Evolutionary conservation across 2,329 filamentous ascomycete species (phyloP).

Genomic region (Penicillium sp.): DNA sequence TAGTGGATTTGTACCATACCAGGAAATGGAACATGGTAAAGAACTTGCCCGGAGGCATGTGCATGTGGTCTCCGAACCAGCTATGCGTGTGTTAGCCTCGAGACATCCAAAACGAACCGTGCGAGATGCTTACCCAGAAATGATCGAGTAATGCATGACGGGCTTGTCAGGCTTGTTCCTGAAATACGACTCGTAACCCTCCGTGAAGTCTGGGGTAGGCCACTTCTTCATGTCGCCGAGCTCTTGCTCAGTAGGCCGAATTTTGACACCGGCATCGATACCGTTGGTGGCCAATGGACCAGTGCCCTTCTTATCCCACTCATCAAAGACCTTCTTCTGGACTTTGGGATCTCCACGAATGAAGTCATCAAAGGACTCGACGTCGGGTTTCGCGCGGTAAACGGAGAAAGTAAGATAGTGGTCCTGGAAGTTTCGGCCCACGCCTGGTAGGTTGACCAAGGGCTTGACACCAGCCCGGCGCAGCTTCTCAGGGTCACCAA

Average conservation of each 20-base stretch:
- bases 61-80: slow-evolving; percentile 44
- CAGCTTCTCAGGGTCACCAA: slow-evolving; percentile 65
- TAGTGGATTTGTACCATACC: slow-evolving; percentile 12
- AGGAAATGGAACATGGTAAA: slow-evolving; percentile 79
- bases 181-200: slow-evolving; percentile 73
- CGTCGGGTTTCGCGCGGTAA: slow-evolving; percentile 63
- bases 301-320: slow-evolving; percentile 72
- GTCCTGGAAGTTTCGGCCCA: slow-evolving; percentile 69
- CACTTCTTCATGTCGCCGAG: slow-evolving; percentile 60
- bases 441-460: slow-evolving; percentile 61
- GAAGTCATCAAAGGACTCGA: slow-evolving; percentile 74
- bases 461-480: slow-evolving; percentile 59
- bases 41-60: slow-evolving; percentile 66
- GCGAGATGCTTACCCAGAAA: slow-evolving; percentile 46
- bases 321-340: slow-evolving; percentile 64
- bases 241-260: slow-evolving; percentile 61
- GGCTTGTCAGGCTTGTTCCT: slow-evolving; percentile 78
- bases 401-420: slow-evolving; percentile 64
- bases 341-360: slow-evolving; percentile 62
- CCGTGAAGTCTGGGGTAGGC: slow-evolving; percentile 61
- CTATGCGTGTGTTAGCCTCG: slow-evolving; percentile 15
- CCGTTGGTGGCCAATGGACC: slow-evolving; percentile 69
- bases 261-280: slow-evolving; percentile 71
- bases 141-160: slow-evolving; percentile 76
- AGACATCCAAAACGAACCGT: not conserved